Percentiles rank a stretch among this genome's conserved stretches.
These are phyloP conservation scores for Mycena albidolilacea DNA, from an alignment of 768 basidiomycete species.

Conservation along the genomic window DNA sequence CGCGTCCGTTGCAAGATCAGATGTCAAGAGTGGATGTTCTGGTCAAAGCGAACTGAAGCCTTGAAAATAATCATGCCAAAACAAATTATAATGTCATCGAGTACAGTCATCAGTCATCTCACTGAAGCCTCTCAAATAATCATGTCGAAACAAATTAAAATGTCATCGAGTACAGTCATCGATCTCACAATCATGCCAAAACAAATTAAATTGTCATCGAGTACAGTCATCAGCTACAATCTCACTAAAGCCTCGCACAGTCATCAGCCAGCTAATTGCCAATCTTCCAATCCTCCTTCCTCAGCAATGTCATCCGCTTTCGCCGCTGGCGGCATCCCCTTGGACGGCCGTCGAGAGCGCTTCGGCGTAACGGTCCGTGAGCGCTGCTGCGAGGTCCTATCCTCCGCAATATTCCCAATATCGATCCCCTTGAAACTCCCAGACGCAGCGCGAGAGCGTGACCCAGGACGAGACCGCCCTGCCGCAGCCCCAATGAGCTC, in stretches of 20 bases:
- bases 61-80: not conserved
- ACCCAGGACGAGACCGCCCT: not conserved
- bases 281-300: not conserved
- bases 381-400: not conserved
- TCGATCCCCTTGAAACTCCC: constrained; percentile 15
- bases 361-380: constrained; percentile 19
- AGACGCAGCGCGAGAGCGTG: constrained; percentile 14
- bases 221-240: too few relatives aligned
- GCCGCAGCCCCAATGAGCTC: not conserved
- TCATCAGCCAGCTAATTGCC: not conserved
- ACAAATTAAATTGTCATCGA: too few relatives aligned
- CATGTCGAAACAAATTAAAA: too few relatives aligned
- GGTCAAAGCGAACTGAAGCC: not conserved
- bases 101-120: too few relatives aligned
- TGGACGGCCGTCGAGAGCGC: constrained; percentile 10
- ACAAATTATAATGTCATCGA: not conserved
- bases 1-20: not conserved
- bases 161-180: too few relatives aligned
- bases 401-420: constrained; percentile 13
- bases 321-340: not conserved
- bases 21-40: not conserved
- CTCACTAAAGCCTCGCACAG: too few relatives aligned
- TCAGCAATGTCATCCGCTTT: not conserved
- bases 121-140: too few relatives aligned
- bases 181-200: too few relatives aligned